These are phyloP conservation scores for Fraxinus angustifolia DNA, from an alignment of 305 asterid genomes.

Conservation along the genomic window DNA sequence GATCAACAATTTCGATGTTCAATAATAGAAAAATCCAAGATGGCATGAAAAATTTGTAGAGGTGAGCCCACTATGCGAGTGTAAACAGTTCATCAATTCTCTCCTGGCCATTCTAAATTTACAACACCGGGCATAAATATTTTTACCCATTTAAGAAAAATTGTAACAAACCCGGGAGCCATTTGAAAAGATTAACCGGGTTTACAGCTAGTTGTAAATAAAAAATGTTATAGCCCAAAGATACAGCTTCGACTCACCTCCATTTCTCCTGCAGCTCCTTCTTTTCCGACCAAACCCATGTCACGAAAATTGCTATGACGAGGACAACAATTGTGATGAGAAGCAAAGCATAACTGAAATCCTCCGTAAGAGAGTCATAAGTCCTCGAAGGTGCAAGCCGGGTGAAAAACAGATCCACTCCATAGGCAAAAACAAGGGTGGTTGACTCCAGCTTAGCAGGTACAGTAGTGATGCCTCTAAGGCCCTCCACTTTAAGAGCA, in stretches of 20 bases:
- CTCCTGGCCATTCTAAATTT: background rate
- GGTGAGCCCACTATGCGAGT: background rate
- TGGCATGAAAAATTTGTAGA: background rate
- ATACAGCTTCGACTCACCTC: constrained; percentile 49
- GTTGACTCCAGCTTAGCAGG: constrained; percentile 95
- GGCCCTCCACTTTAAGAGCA: constrained; percentile 87
- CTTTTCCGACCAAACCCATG: constrained; percentile 91
- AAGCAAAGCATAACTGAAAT: constrained; percentile 88
- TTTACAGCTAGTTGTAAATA: background rate
- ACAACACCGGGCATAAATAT: background rate
- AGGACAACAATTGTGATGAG: constrained; percentile 83
- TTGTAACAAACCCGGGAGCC: background rate
- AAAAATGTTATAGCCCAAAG: constrained; percentile 5
- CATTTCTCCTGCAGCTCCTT: constrained; percentile 97
- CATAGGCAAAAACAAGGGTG: constrained; percentile 81
- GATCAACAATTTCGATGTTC: background rate
- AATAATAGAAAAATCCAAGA: background rate
- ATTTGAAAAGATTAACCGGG: background rate
- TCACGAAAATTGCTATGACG: constrained; percentile 67
- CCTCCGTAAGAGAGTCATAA: constrained; percentile 93
- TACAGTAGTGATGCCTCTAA: constrained; percentile 68
- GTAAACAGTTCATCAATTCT: background rate
- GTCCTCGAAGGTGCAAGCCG: constrained; percentile 91
- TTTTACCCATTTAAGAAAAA: background rate
- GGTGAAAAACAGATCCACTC: constrained; percentile 87